Base-by-base conservation (phyloP, 208 protist genomes). In the Naegleria fowleri region DNA sequence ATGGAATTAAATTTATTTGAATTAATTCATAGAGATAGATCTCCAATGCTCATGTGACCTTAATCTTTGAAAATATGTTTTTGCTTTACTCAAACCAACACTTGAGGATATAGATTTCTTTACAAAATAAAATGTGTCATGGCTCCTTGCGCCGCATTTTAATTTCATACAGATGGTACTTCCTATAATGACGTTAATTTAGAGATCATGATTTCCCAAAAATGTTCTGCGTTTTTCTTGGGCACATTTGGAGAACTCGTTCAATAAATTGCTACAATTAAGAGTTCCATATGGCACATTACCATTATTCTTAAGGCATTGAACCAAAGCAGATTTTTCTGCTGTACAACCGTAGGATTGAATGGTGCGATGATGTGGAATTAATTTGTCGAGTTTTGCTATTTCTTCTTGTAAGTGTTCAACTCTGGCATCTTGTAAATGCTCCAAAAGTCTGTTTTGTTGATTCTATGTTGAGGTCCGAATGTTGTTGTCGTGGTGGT, bases 381-480 rank as follows among this genome's bases (percentile, higher is more conserved):
- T 79, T 79, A 79, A 79, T 79, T 79, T 79, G n/a, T 79, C 67
- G 1, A 79, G 29, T 79, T 79, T 79, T 36, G 67, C 7, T 36
- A 79, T 36, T 79, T 79, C 67, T 79, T 79, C 67, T 79, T 79
- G 25, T 33, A 79, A 79, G n/a, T 79, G 67, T 79, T 79, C 67
- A 36, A 79, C 67, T 79, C 67, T 79, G 29, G 67, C 67, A 79
- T 79, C 67, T 79, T 79, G 67, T 79, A 79, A 79, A 79, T 79
- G 67, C 36, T 79, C 67, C 29, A 79, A 79, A 36, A 79, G 29
- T 79, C 67, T 79, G 36, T 79, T 79, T 79, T 79, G 67, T 79
- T 79, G 67, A 79, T 79, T 79, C 67, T 79, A 36, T 79, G n/a
- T 25, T 36, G 19, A n/a, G 19, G 9, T 79, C 29, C 19, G 11